phyloP scores from a whole-genome alignment of 2,329 filamentous ascomycete species.

The Diaporthe sp. region DNA sequence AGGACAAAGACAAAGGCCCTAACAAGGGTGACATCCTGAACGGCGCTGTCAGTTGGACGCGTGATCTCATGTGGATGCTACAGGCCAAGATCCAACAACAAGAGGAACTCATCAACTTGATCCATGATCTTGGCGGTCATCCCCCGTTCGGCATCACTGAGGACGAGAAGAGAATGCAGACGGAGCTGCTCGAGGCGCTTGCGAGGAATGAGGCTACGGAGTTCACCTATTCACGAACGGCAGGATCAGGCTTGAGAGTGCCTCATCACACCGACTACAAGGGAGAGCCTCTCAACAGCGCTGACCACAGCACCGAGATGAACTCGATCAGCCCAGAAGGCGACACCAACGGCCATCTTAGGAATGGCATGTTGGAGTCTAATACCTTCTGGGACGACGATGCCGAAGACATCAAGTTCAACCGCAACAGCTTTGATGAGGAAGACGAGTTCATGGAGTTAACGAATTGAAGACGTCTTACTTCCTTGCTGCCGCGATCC shows the following conservation, averaged over 20 bases:
- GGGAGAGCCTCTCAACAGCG: conserved; percentile 75
- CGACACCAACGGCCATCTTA: conserved; percentile 32
- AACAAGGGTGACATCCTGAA: conserved; percentile 99
- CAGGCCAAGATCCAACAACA: conserved; percentile 90
- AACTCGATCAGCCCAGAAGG: conserved; percentile 63
- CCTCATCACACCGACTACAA: conserved; percentile 93
- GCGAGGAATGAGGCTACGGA: conserved; percentile 79
- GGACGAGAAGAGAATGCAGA: conserved; percentile 95
- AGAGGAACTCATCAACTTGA: conserved; percentile 82
- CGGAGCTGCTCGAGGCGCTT: conserved; percentile 88
- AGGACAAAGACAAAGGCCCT: conserved; percentile 98
- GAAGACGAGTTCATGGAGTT: conserved; percentile 94
- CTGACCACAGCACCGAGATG: conserved; percentile 48
- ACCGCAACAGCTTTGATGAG: conserved; percentile 62
- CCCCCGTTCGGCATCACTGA: conserved; percentile 88
- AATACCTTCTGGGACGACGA: conserved; percentile 35
- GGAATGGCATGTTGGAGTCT: conserved; percentile 35
- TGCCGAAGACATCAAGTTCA: conserved; percentile 76
- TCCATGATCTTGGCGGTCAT: conserved; percentile 76
- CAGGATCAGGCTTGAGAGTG: conserved; percentile 87
- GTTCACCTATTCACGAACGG: conserved; percentile 86
- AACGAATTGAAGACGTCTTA: conserved; percentile 46
- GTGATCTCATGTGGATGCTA: conserved; percentile 97
- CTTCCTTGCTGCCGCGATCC: neutral
- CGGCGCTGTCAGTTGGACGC: conserved; percentile 95